Conservation (phyloP, 148 eudicot genomes). For the Amaranthus hypochondriacus region DNA sequence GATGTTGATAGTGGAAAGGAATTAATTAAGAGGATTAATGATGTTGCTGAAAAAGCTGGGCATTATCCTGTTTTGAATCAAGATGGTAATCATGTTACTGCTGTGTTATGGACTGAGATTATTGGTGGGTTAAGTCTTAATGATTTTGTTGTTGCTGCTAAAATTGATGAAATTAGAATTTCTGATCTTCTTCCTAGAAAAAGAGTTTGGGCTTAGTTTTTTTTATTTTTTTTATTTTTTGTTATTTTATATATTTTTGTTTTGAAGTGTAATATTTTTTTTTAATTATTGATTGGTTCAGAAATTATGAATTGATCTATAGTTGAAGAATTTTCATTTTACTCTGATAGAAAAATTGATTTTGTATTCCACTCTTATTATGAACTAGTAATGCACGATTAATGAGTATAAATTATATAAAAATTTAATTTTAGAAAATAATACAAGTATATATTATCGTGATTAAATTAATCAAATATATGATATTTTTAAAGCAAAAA, state of each 20-base stretch:
- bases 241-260: too few relatives aligned
- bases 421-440: too few relatives aligned
- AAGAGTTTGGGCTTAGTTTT: slow-evolving; percentile 72
- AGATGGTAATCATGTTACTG: slow-evolving; percentile 60
- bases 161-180: slow-evolving; percentile 66
- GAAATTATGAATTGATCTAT: neutral
- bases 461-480: too few relatives aligned
- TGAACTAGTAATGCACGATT: too few relatives aligned
- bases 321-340: too few relatives aligned
- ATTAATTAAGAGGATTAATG: slow-evolving; percentile 53
- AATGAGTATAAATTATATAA: too few relatives aligned
- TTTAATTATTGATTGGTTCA: neutral
- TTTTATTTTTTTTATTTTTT: neutral
- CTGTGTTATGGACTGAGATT: slow-evolving; percentile 63
- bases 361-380: too few relatives aligned
- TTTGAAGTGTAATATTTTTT: neutral
- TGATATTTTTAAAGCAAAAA: too few relatives aligned
- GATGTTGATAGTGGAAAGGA: slow-evolving; percentile 61
- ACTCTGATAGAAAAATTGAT: too few relatives aligned
- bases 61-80: slow-evolving; percentile 65
- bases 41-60: slow-evolving; percentile 42
- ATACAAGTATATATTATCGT: too few relatives aligned
- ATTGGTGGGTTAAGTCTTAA: slow-evolving; percentile 85
- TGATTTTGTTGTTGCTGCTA: slow-evolving; percentile 94
- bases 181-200: slow-evolving; percentile 84